Evolutionary conservation across 495 filamentous ascomycete species (phyloP), one percentile per base, ranked within the genome.

Genomic region (Astrothelium subdiscretum): DNA sequence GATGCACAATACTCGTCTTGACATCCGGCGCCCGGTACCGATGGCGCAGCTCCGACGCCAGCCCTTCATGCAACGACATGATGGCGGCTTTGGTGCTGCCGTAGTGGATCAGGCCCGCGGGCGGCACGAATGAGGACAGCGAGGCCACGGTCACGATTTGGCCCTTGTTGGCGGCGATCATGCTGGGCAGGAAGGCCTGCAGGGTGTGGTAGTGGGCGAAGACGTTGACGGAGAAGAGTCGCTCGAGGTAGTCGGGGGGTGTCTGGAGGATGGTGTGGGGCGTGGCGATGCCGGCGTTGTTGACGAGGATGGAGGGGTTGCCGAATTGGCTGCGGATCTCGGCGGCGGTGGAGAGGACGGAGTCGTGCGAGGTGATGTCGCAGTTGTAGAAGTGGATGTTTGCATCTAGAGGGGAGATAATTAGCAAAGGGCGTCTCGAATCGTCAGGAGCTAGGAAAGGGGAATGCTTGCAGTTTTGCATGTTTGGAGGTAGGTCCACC

Each of bases 141-240:
- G 78, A 81, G 2, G 83, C 82, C 11, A 81, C 68, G 0, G 77
- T 79, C 32, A 87, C 70, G 31, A 87, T 70, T 68, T 87, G 84
- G 3, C 84, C 83, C 64, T 87, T 83, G 65, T 84, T 83, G 32
- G 70, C 73, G 32, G 72, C 66, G 52, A 87, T 71, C 84, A 87
- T 87, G 58, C 71, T 77, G 0, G 84, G 83, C 51, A 87, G 69
- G 69, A 86, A 87, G 63, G 83, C 80, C 65, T 83, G 77, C 2
- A 84, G 75, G 51, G 76, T 80, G 42, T 77, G 74, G 74, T 79
- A 85, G 67, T 85, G 82, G 32, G 78, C 75, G 57, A 87, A 68
- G n/a, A 80, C 76, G 71, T 87, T 87, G 54, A 85, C 79, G 64
- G 79, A 78, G 65, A 83, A 85, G 52, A 80, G 78, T 32, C 73